Percentiles rank a stretch among this genome's conserved stretches.
phyloP scores from a whole-genome alignment of 495 filamentous ascomycete genomes.

The Rostrohypoxylon terebratum region DNA sequence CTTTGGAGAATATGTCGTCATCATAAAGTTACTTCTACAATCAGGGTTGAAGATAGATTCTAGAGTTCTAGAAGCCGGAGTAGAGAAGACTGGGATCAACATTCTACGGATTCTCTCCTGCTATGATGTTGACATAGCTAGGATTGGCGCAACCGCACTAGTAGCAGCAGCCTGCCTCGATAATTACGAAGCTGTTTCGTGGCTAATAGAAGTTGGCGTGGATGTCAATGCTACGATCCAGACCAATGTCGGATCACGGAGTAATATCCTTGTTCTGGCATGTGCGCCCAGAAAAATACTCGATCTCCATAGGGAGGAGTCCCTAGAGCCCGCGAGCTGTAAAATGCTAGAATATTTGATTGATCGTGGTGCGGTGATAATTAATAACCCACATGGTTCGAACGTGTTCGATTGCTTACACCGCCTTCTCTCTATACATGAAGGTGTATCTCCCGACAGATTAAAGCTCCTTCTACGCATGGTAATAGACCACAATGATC shows the following conservation, averaged over 20 bases:
- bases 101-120: conserved; percentile 4
- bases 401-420: conserved; percentile 16
- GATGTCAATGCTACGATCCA: conserved; percentile 32
- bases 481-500: neutral
- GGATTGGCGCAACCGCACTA: conserved; percentile 21
- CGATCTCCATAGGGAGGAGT: no score
- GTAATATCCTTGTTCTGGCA: conserved; percentile 18
- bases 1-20: neutral
- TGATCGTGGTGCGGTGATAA: conserved; percentile 25
- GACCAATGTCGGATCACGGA: neutral
- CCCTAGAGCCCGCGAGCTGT: conserved; percentile 4
- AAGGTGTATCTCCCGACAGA: neutral
- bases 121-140: conserved; percentile 11
- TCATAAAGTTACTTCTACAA: conserved; percentile 2
- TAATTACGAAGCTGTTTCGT: conserved; percentile 36
- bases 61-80: conserved; percentile 8
- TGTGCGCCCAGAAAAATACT: neutral
- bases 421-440: conserved; percentile 10
- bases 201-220: conserved; percentile 32
- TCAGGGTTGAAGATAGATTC: conserved; percentile 9
- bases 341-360: conserved; percentile 35
- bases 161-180: conserved; percentile 23
- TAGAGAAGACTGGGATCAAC: neutral
- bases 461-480: neutral
- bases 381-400: conserved; percentile 17